phyloP scores from a whole-genome alignment of 495 filamentous ascomycete species.

The Tuber umbilicatum region DNA sequence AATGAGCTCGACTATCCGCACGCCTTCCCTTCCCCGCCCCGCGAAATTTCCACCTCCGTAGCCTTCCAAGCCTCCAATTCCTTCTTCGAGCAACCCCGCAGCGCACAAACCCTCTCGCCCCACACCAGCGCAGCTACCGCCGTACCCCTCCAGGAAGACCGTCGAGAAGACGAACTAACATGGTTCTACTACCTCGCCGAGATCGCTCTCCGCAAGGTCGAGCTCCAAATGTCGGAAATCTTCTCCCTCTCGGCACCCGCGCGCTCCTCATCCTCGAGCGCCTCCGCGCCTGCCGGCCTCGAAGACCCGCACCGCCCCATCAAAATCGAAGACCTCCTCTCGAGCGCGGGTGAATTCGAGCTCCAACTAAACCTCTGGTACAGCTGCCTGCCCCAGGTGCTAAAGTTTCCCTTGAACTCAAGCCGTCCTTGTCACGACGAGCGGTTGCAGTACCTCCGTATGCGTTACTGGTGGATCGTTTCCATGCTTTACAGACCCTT shows the following conservation, averaged over 20 bases:
- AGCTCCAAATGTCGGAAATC: slow-evolving; percentile 25
- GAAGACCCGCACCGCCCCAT: slow-evolving; percentile 1
- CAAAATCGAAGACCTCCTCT: slow-evolving; percentile 29
- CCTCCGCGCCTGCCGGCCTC: slow-evolving; percentile 9
- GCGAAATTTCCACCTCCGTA: slow-evolving; percentile 33
- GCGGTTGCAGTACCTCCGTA: slow-evolving; percentile 31
- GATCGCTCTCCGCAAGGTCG: slow-evolving; percentile 41
- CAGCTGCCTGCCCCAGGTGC: slow-evolving; percentile 24
- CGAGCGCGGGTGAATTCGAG: slow-evolving; percentile 34
- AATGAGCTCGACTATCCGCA: slow-evolving; percentile 37
- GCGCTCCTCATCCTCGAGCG: not conserved
- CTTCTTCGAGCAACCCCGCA: slow-evolving; percentile 34
- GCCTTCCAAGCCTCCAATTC: slow-evolving; percentile 33
- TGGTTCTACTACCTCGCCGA: slow-evolving; percentile 46
- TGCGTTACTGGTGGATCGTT: slow-evolving; percentile 32
- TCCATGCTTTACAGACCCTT: slow-evolving; percentile 34
- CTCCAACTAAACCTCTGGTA: slow-evolving; percentile 33
- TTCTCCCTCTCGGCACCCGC: slow-evolving; percentile 21
- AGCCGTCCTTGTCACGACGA: slow-evolving; percentile 26
- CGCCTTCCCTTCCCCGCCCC: slow-evolving; percentile 39
- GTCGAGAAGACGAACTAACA: slow-evolving; percentile 31
- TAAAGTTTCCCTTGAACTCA: slow-evolving; percentile 28
- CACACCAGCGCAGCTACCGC: not conserved
- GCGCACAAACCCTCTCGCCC: slow-evolving; percentile 12
- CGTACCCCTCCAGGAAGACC: slow-evolving; percentile 14